Base-by-base conservation (phyloP, 257 asterid genomes). In the Solanum piurae region DNA sequence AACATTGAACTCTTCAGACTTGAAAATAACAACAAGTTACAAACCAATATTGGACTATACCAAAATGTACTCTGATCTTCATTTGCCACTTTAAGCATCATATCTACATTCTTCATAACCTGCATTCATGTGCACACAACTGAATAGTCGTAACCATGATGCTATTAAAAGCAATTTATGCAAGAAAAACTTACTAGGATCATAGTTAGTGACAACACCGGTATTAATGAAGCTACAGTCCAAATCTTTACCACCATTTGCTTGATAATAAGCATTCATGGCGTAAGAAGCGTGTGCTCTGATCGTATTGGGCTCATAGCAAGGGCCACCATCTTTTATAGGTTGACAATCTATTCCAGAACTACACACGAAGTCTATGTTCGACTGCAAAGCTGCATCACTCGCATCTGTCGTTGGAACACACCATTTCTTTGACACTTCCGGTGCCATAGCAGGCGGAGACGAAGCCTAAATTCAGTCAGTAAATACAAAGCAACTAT, bases 231-330 rank as follows among this genome's bases (percentile, higher is more conserved):
- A 91, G 86, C 90, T 87, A 58, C 96, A 93, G 69, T 89, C 80
- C 18, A 36, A 76, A 25, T 69, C 91, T 7, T 86, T 80, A 58
- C 90, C 89, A n/a, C 93, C 94, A 16, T 89, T 68, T 86, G 91
- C 83, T 75, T 93, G 94, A 83, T 87, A 91, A 66, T 89, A 93
- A 33, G 94, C 92, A 27, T 93, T 93, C 96, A 93, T 92, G 42
- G 94, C 94, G 49, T 83, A 93, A 2, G 95, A 69, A 12, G 91
- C 94, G 34, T 91, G 95, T 0, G 91, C 89, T 55, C 88, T 85
- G 2, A 92, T 88, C 3, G 83, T 91, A 31, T 89, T 82, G 40
- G 95, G 95, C 91, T 87, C 86, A 16, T 87, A 93, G 89, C 94
- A 93, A 16, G 89, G 80, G 16, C 90, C 96, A 11, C 91, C 93